Base-by-base conservation (phyloP, 2,329 filamentous ascomycete genomes). In the Alternaria rosae region DNA sequence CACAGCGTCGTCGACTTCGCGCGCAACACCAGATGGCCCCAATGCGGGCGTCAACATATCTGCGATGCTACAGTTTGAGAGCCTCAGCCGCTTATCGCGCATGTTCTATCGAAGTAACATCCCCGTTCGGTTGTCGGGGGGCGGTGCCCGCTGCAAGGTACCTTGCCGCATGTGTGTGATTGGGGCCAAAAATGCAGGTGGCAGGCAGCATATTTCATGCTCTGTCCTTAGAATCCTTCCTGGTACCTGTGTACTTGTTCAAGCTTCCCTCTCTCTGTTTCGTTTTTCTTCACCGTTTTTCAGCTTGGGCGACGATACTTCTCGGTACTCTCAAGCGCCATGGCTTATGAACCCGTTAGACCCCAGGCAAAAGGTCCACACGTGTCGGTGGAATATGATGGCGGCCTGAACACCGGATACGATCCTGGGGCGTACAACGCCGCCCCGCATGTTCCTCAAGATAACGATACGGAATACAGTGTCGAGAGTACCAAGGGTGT, bases 351-450 rank as follows among this genome's bases (percentile, higher is more conserved):
- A 13, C 53, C 53, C 6, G 35, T 61, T 25, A n/a, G 28, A 30
- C 35, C 20, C 15, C 20, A 8, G 20, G 13, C 11, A 6, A 32
- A 47, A 38, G 28, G n/a, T 7, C 41, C 41, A 7, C 25, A 43
- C 4, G 10, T 47, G 6, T 52, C 44, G 5, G 21, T 41, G 10
- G 30, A 38, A 5, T 59, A 58, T 8, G 61, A 57, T 20, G 58
- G 62, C 23, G 66, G 65, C 20, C 21, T 66, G 28, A 60, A 61
- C 38, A 59, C 43, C n/a, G 53, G 17, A 30, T 66, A 67, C 47
- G 59, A 58, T 30, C 7, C 61, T 8, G 57, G 56, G 23, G 42
- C 56, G 12, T 54, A 54, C 25, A 55, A 21, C 38, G 64, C 58
- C 45, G 26, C 30, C 7, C 64, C 65, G 23, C 59, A 60, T 6